Evolutionary conservation across 805 yeast species (phyloP).

Genomic region (Saturnispora hagleri): DNA sequence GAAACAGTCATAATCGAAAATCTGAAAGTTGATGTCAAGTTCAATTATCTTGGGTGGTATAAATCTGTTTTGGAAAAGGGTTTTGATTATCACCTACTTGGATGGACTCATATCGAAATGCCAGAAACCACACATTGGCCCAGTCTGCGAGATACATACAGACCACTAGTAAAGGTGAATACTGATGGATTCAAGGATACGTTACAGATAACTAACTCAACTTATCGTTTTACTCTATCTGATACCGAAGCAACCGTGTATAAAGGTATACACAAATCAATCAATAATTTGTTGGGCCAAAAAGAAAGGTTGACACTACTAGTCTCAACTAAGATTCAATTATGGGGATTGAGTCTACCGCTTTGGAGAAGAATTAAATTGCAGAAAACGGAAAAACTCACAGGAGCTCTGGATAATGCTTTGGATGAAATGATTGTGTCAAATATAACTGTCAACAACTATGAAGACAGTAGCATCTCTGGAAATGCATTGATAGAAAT

Average conservation of each 20-base stretch:
- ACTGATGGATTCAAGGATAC: background rate
- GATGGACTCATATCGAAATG: background rate
- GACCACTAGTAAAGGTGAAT: background rate
- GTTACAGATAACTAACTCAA: background rate
- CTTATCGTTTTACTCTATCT: background rate
- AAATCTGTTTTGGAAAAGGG: background rate
- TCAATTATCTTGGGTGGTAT: conserved; percentile 3
- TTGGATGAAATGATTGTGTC: background rate
- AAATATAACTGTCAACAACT: background rate
- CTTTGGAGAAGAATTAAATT: conserved; percentile 1
- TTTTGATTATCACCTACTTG: background rate
- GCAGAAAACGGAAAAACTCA: background rate
- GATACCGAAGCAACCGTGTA: background rate
- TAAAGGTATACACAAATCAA: background rate
- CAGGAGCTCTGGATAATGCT: background rate
- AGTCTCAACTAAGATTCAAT: background rate
- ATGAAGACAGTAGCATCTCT: background rate
- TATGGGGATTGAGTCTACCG: conserved; percentile 1
- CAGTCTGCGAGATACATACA: background rate
- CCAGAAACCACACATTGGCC: background rate
- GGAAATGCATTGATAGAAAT: conserved; percentile 2
- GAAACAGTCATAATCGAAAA: background rate
- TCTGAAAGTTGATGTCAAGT: background rate
- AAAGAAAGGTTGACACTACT: background rate
- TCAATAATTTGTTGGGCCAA: conserved; percentile 1